Base-by-base conservation (phyloP, 2,329 filamentous ascomycete species). In the Fusarium sp. region DNA sequence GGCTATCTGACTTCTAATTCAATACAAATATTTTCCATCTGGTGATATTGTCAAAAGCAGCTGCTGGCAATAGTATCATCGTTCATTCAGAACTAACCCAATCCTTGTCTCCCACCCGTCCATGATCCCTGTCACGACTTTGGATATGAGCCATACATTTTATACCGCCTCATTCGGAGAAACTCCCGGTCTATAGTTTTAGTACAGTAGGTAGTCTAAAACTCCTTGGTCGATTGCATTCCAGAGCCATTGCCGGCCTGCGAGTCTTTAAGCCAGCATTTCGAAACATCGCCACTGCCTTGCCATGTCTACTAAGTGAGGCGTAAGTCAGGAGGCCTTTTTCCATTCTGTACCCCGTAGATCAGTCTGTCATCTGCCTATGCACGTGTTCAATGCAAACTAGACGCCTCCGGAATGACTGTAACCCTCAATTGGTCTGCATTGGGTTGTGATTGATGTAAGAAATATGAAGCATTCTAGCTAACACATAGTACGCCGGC, bases 101-200 rank as follows among this genome's bases (percentile, higher is more conserved):
- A 63, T 20, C 58, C 58, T 44, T 59, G 64, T 59, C 40, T 46
- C 45, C 63, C 40, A 32, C 45, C 63, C 57, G 24, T 57, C 20
- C 18, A 38, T 40, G 22, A 67, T 25, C 64, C 65, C 46, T 63
- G 51, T 34, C 30, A 45, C 46, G 38, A 22, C 58, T 54, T 42
- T 59, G 22, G 58, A 64, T 44, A 40, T 43, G 27, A 54, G 51
- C 64, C 64, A 67, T 25, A 29, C 50, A n/a, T 57, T 51, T 24
- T 15, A 30, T 58, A 54, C 64, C 59, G 65, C 65, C 65, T 68
- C 57, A 45, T 57, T 25, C 55, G 49, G 47, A 46, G 12, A 24
- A 7, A 20, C 18, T 65, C 46, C 42, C 34, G 14, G 24, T 32
- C 30, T 11, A 24, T 20, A 29, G 22, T 52, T 43, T n/a, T 11